These are phyloP conservation scores for Citrullus amarus DNA, from an alignment of 306 rosid genomes.

Conservation along the genomic window DNA sequence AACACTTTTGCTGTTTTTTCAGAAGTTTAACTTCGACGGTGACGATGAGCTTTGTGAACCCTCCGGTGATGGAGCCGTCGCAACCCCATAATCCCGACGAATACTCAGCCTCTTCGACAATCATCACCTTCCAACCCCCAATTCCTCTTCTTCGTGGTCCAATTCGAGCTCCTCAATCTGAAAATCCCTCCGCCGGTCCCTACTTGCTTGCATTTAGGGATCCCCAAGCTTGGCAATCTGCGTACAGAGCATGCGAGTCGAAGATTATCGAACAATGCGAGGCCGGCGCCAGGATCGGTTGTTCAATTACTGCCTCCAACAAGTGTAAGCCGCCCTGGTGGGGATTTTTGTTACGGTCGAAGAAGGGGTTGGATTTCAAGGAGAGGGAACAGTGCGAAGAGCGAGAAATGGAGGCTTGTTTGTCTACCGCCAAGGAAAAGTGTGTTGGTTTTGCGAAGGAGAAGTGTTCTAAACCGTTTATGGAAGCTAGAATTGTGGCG, in stretches of 20 bases:
- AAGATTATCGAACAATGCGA: slow-evolving; percentile 54
- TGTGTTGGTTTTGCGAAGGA: slow-evolving; percentile 44
- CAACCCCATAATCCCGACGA: slow-evolving; percentile 24
- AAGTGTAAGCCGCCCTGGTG: slow-evolving; percentile 76
- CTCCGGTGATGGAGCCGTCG: slow-evolving; percentile 18
- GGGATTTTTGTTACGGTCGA: slow-evolving; percentile 33
- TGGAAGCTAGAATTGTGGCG: slow-evolving; percentile 49
- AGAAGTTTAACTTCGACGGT: neutral
- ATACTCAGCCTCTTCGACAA: slow-evolving; percentile 40
- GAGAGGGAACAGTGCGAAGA: slow-evolving; percentile 56
- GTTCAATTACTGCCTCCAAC: slow-evolving; percentile 31
- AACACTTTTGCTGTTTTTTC: neutral
- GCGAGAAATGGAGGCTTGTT: slow-evolving; percentile 36
- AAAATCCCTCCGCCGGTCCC: slow-evolving; percentile 31
- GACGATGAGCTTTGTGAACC: neutral
- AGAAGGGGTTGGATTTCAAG: slow-evolving; percentile 30
- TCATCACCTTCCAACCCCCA: slow-evolving; percentile 38
- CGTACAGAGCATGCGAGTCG: slow-evolving; percentile 40
- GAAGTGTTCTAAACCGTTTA: slow-evolving; percentile 49
- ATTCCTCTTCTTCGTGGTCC: slow-evolving; percentile 62
- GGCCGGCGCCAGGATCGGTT: slow-evolving; percentile 58
- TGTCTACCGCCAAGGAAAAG: slow-evolving; percentile 28
- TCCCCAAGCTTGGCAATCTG: slow-evolving; percentile 49
- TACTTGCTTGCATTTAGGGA: slow-evolving; percentile 57
- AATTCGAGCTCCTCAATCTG: slow-evolving; percentile 24